These are phyloP conservation scores for Hyaloperonospora arabidopsidis DNA, from an alignment of 352 stramenopile genomes.

Conservation along the genomic window DNA sequence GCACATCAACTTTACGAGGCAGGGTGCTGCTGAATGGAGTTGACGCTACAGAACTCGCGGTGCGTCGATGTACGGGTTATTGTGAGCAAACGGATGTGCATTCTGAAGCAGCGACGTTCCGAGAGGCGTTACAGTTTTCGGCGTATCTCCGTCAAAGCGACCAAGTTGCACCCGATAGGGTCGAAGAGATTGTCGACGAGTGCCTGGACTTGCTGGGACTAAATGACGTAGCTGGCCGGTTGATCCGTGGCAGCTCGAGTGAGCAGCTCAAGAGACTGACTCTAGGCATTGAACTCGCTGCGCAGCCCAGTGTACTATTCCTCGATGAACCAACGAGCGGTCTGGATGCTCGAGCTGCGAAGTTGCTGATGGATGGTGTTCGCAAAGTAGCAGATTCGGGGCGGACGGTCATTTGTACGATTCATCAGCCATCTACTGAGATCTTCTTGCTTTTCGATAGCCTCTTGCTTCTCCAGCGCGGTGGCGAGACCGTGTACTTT, in stretches of 20 bases:
- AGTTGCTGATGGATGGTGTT: slow-evolving; percentile 51
- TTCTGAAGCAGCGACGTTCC: slow-evolving; percentile 79
- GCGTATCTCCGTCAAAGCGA: slow-evolving; percentile 65
- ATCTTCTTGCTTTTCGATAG: slow-evolving; percentile 70
- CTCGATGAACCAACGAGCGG: slow-evolving; percentile 53
- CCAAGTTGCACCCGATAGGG: slow-evolving; percentile 16
- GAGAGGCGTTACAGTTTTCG: slow-evolving; percentile 86
- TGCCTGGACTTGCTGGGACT: slow-evolving; percentile 79
- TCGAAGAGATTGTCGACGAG: slow-evolving; percentile 51
- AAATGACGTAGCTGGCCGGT: slow-evolving; percentile 37
- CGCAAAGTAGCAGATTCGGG: slow-evolving; percentile 53
- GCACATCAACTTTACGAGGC: slow-evolving; percentile 16
- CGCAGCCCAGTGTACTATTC: slow-evolving; percentile 43
- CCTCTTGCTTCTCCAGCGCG: slow-evolving; percentile 78
- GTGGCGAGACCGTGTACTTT: slow-evolving; percentile 78
- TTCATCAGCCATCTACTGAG: slow-evolving; percentile 38
- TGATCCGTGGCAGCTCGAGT: slow-evolving; percentile 34
- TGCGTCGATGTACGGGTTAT: slow-evolving; percentile 45
- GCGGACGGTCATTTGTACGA: slow-evolving; percentile 70
- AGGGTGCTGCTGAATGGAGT: slow-evolving; percentile 85
- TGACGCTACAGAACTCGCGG: slow-evolving; percentile 50
- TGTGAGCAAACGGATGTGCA: slow-evolving; percentile 86
- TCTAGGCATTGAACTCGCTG: slow-evolving; percentile 40
- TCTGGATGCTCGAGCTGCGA: slow-evolving; percentile 65
- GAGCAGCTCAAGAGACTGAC: slow-evolving; percentile 48